Base-by-base conservation (phyloP, 352 stramenopile species). In the Globisporangium sylvaticum region DNA sequence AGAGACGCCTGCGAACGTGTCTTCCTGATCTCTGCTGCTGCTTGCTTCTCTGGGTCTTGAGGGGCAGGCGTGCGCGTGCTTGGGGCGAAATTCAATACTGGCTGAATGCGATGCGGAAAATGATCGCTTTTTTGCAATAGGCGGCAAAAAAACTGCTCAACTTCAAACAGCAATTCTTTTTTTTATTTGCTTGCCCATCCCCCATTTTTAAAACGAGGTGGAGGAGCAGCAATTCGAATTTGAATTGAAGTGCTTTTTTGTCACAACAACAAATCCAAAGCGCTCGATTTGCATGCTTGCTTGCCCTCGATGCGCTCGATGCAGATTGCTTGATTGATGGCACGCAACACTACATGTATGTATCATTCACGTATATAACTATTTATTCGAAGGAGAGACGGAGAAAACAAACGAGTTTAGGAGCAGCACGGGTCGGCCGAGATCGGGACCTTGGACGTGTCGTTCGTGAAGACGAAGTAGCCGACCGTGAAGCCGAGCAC, bases 391-490 rank as follows among this genome's bases (percentile, higher is more conserved):
- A 12, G 8, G 4, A 59, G 9, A 25, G 27, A 59, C 22, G 42
- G 27, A 25, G 27, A 31, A 31, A n/a, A 8, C 31, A 50, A 39
- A 37, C 29, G 18, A 58, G 14, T 4, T 60, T 46, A 87, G 15
- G 75, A 88, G 69, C 84, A 92, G 67, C 84, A 92, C 27, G 82
- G 84, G 62, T 92, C 84, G 5, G 84, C 84, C 4, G 84, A 91
- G 24, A 71, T 73, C 0, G 84, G 84, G 24, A 92, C 79, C 46
- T 90, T 90, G 50, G 81, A 77, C 32, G 79, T 88, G 64, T 92
- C 84, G 39, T 83, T 80, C n/a, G 77, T 73, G 50, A 89, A 93
- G 57, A 87, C 58, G 57, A 80, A 89, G 71, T 87, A 91, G 64
- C 85, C 77, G 52, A 83, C 52, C 71, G 79, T 78, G 58, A 89